Conservation (phyloP, 495 filamentous ascomycete genomes). For the Hypomontagnella submonticulosa region DNA sequence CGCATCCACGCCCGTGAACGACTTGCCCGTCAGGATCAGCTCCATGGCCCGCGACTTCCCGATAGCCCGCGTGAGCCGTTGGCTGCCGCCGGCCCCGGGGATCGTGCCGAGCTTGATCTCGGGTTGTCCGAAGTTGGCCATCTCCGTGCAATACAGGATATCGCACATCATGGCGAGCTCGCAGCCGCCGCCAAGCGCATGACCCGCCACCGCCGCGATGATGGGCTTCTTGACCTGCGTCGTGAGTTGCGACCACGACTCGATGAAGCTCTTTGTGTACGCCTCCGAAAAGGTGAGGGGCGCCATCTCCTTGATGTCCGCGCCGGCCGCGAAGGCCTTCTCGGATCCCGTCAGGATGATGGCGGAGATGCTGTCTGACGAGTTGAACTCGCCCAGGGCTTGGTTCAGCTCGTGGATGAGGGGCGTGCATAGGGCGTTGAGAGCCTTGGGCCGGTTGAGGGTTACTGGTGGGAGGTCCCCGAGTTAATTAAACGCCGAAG, state of each 20-base stretch:
- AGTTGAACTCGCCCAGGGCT: conserved; percentile 78
- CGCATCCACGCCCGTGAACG: conserved; percentile 82
- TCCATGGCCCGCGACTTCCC: conserved; percentile 96
- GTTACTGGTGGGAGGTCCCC: conserved; percentile 69
- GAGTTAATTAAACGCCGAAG: conserved; percentile 14
- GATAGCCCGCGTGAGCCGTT: conserved; percentile 86
- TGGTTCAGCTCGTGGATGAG: conserved; percentile 90
- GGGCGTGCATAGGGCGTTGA: conserved; percentile 90
- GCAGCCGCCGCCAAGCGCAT: conserved; percentile 94
- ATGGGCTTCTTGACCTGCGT: conserved; percentile 88
- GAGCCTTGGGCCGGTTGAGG: conserved; percentile 92
- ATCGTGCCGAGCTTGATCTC: conserved; percentile 95
- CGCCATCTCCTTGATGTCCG: conserved; percentile 99
- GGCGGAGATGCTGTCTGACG: conserved; percentile 73
- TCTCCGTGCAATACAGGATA: conserved; percentile 86
- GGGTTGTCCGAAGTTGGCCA: conserved; percentile 91
- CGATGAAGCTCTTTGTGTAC: conserved; percentile 90
- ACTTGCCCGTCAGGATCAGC: conserved; percentile 86
- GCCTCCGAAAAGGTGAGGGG: conserved; percentile 85
- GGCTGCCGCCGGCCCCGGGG: conserved; percentile 90
- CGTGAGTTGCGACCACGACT: conserved; percentile 86
- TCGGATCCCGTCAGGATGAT: conserved; percentile 89
- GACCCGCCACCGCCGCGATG: conserved; percentile 91
- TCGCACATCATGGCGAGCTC: conserved; percentile 99
- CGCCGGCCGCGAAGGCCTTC: conserved; percentile 93